A percentile compares a stretch with the other conserved stretches of the same genome.
phyloP scores from a whole-genome alignment of 306 rosid species.

The Cicer yamashitae region DNA sequence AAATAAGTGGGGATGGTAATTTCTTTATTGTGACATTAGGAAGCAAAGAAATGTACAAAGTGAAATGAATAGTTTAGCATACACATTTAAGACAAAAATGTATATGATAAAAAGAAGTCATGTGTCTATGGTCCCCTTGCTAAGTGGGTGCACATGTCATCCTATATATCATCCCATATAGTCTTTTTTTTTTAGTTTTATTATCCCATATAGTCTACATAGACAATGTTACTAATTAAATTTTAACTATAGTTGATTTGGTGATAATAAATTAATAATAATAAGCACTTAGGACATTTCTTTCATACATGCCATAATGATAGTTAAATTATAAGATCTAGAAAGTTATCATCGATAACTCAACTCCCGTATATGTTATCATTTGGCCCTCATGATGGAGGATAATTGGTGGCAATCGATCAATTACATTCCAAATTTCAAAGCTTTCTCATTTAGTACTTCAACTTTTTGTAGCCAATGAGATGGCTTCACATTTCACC shows the following conservation, averaged over 20 bases:
- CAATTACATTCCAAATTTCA: constrained; percentile 56
- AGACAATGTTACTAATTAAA: constrained; percentile 25
- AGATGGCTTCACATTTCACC: constrained; percentile 42
- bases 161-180: background rate
- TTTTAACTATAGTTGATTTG: constrained; percentile 38
- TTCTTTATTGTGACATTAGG: constrained; percentile 43
- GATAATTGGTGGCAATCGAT: constrained; percentile 59
- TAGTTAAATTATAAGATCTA: constrained; percentile 55
- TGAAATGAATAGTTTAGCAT: constrained; percentile 25
- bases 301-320: constrained; percentile 52
- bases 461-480: constrained; percentile 51
- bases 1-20: constrained; percentile 40
- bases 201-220: background rate
- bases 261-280: constrained; percentile 25
- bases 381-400: constrained; percentile 43
- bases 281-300: constrained; percentile 15
- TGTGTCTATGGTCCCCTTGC: constrained; percentile 33
- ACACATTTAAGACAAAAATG: constrained; percentile 46
- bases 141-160: constrained; percentile 34
- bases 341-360: constrained; percentile 50
- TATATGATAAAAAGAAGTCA: constrained; percentile 32
- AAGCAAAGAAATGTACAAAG: constrained; percentile 20
- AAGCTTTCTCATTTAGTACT: constrained; percentile 37
- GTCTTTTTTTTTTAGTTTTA: too few relatives aligned
- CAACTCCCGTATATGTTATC: constrained; percentile 49